Evolutionary conservation across 208 protist species (phyloP), one percentile per base, ranked within the genome.

Genomic region (Leishmania martiniquensis): DNA sequence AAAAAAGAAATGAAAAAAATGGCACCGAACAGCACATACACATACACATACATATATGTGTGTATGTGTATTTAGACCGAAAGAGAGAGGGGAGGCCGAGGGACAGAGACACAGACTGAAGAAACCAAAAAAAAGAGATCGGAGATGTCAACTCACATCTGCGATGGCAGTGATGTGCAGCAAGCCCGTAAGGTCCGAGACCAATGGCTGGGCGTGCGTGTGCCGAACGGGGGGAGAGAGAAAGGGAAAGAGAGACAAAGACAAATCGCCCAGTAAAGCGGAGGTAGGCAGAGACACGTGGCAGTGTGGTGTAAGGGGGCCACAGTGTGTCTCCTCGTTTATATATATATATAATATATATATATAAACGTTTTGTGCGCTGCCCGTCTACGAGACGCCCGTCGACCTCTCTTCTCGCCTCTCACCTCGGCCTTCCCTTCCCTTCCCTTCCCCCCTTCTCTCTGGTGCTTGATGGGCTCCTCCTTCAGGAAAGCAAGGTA

Each of bases 401-500:
- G 29, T 13, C 20, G 29, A 29, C 0, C 29, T 29, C 57, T 37
- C n/a, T n/a, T 25, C 54, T 29, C 54, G 17, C 57, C 57, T 17
- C 57, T 29, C 55, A 12, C 6, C 17, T 34, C n/a, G n/a, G n/a
- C n/a, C 57, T 63, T 37, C 29, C 29, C 57, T 63, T 57, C 52
- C 52, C 2, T n/a, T n/a, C n/a, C n/a, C n/a, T n/a, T n/a, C n/a
- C n/a, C n/a, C n/a, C n/a, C n/a, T n/a, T n/a, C n/a, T 17, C 57
- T 63, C 37, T 63, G 57, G 57, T 63, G 57, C 57, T 63, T 63
- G 57, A 63, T 37, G 57, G 57, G 10, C 29, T n/a, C n/a, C 57
- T 63, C 57, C 57, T 63, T 63, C 57, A 37, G 29, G 29, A 37
- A 37, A 63, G 57, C 57, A 63, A 13, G 57, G 13, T 63, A 29